These are phyloP conservation scores for Aquilaria malaccensis DNA, from an alignment of 345 rosid species.

Conservation along the genomic window DNA sequence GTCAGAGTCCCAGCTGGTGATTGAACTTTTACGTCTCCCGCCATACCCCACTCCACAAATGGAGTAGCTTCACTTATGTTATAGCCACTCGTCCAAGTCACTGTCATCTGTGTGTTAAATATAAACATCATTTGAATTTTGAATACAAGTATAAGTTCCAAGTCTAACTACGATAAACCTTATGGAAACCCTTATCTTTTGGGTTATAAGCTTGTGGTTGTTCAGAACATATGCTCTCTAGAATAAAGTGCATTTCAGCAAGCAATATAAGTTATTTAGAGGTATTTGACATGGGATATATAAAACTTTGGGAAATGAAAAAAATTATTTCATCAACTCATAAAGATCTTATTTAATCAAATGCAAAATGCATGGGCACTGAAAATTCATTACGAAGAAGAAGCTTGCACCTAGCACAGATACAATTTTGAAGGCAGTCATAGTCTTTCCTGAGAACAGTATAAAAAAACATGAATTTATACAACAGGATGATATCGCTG, in stretches of 20 bases:
- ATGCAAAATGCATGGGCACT: too few relatives aligned
- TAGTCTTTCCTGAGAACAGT: neutral
- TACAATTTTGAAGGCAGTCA: neutral
- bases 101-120: slow-evolving; percentile 59
- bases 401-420: neutral
- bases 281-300: too few relatives aligned
- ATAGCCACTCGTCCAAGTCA: slow-evolving; percentile 98
- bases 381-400: neutral
- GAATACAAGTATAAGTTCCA: slow-evolving; percentile 1
- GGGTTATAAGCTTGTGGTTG: too few relatives aligned
- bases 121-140: slow-evolving; percentile 9
- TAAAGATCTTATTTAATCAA: too few relatives aligned
- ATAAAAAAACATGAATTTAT: neutral
- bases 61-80: slow-evolving; percentile 68
- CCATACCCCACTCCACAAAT: slow-evolving; percentile 64
- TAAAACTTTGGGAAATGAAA: too few relatives aligned
- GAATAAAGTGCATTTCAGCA: neutral
- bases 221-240: too few relatives aligned
- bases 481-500: neutral
- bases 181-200: neutral
- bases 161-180: neutral
- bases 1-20: slow-evolving; percentile 88
- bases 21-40: slow-evolving; percentile 29
- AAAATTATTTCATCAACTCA: too few relatives aligned
- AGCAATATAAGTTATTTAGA: neutral